A percentile compares a stretch with the other conserved stretches of the same genome.
Conservation (phyloP, 73 alveolate genomes). For the Paramecium sonneborni region DNA sequence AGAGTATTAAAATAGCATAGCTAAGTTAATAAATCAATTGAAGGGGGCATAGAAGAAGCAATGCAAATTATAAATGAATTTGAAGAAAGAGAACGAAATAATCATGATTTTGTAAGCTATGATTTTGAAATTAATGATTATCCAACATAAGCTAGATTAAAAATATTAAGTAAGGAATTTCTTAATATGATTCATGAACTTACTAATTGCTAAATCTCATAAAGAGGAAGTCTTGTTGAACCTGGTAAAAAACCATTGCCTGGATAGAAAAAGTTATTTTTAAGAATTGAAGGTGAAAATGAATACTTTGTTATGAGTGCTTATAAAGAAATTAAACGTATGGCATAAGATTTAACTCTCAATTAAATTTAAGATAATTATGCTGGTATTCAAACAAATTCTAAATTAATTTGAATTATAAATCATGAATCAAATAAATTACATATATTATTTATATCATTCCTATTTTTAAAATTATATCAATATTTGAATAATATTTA, state of each 20-base stretch:
- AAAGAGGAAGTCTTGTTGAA: conserved; percentile 87
- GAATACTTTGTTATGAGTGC: conserved; percentile 92
- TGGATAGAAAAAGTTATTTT: conserved; percentile 88
- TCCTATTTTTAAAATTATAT: not conserved
- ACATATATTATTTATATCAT: not conserved
- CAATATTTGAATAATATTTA: not conserved
- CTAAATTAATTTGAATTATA: conserved; percentile 16
- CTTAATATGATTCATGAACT: conserved; percentile 86
- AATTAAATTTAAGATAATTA: conserved; percentile 21
- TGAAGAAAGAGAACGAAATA: conserved; percentile 85
- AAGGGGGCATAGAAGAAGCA: conserved; percentile 91
- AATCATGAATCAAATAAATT: not conserved
- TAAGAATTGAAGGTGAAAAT: conserved; percentile 90
- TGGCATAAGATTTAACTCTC: conserved; percentile 47
- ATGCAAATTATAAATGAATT: conserved; percentile 87
- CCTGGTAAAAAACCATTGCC: conserved; percentile 86
- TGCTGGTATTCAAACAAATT: conserved; percentile 6
- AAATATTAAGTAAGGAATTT: conserved; percentile 87
- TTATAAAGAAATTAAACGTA: conserved; percentile 86
- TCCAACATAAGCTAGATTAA: conserved; percentile 91
- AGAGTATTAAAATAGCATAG: conserved; percentile 84
- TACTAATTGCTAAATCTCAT: conserved; percentile 86
- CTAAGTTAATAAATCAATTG: conserved; percentile 80
- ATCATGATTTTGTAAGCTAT: conserved; percentile 82
- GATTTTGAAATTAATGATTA: conserved; percentile 97